Evolutionary conservation across 2,329 filamentous ascomycete genomes (phyloP), one percentile per base, ranked within the genome.

Genomic region (Diplodia corticola): DNA sequence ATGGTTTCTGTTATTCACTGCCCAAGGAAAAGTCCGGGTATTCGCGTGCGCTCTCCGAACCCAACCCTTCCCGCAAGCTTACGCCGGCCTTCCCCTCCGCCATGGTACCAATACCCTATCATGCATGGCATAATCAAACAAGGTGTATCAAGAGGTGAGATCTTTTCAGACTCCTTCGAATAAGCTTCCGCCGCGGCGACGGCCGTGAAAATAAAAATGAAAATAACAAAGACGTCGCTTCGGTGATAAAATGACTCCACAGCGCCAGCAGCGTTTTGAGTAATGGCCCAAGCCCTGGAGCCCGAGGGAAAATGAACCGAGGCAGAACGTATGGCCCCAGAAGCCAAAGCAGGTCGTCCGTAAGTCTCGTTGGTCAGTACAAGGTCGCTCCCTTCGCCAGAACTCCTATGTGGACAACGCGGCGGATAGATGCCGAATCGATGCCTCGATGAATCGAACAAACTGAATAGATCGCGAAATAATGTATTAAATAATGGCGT

Each of bases 131-230:
- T 22, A 30, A 4, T 3, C 28, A 3, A 48, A 30, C 33, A 44
- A 60, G 40, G 40, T 60, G 22, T 49, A 49, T 61, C 40, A 61
- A 61, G 57, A 61, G 40, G 17, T 50, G 57, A 50, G 44, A 61
- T 60, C 37, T n/a, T 30, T 40, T 48, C 37, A n/a, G n/a, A 9
- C 30, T 15, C 5, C 12, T 33, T 22, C 15, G 22, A 40, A 24
- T 35, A 35, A 35, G 22, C n/a, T 20, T 33, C n/a, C 35, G 40
- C 54, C 28, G 9, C 15, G 20, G 53, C 53, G 33, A 40, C 53
- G 17, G 20, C 15, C 12, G 12, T 48, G 33, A 30, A 33, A 3
- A 7, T n/a, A n/a, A n/a, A n/a, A n/a, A n/a, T n/a, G n/a, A n/a
- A n/a, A n/a, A n/a, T n/a, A n/a, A n/a, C n/a, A n/a, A n/a, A n/a